A percentile compares a stretch with the other conserved stretches of the same genome.
phyloP scores from a whole-genome alignment of 208 protist species.

The Crithidia sp. region DNA sequence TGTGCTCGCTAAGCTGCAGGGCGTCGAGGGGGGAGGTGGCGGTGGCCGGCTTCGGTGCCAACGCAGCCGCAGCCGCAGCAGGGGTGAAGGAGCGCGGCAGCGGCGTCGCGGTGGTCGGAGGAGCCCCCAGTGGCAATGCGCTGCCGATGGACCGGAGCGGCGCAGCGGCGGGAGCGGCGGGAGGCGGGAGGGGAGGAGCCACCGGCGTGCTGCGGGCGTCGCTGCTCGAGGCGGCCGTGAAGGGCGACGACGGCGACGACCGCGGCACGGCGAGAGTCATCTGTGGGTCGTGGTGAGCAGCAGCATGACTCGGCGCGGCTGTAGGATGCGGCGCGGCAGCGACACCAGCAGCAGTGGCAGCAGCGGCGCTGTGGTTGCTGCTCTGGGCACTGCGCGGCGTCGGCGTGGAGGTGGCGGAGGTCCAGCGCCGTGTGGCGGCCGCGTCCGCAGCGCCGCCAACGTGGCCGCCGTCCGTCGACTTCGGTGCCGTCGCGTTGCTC shows the following conservation, averaged over 20 bases:
- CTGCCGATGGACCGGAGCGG: neutral
- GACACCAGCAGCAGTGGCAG: neutral
- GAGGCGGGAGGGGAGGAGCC: neutral
- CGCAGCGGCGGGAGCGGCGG: neutral
- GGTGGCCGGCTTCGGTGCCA: neutral
- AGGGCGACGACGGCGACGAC: conserved; percentile 10
- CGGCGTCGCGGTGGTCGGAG: neutral
- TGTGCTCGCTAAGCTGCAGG: conserved; percentile 19
- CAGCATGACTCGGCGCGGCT: too few species aligned
- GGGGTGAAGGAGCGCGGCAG: conserved; percentile 1
- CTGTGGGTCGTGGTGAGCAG: conserved; percentile 16
- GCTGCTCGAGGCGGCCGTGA: conserved; percentile 1
- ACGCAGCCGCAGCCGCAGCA: neutral
- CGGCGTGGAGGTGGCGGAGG: conserved; percentile 13
- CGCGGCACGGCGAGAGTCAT: conserved; percentile 1
- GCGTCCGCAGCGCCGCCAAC: neutral
- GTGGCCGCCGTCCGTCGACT: conserved; percentile 6
- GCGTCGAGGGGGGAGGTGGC: conserved; percentile 14
- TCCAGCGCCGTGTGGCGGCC: conserved; percentile 21
- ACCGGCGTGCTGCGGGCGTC: neutral
- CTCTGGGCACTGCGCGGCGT: conserved; percentile 18
- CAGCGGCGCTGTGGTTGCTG: neutral
- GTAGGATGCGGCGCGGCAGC: neutral
- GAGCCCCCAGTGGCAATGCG: neutral
- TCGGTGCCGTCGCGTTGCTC: neutral